Conservation (phyloP, 495 filamentous ascomycete species). For the Xylaria venustula region DNA sequence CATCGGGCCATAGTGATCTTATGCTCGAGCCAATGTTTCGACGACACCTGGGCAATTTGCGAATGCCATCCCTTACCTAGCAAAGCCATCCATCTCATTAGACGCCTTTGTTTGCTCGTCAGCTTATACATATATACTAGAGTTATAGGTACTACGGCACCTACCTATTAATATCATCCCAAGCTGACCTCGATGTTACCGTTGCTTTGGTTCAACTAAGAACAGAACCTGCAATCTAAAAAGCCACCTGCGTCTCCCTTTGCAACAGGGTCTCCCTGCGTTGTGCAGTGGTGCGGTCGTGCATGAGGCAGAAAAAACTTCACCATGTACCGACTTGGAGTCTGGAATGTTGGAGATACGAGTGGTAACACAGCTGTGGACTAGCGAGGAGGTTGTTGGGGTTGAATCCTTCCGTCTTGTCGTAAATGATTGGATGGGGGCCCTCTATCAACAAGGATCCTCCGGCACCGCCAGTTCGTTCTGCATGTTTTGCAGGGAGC, state of each 20-base stretch:
- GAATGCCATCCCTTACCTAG: too few species aligned
- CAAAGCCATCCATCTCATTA: too few species aligned
- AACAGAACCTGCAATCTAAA: neutral
- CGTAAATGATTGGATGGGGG: neutral
- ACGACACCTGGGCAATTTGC: too few species aligned
- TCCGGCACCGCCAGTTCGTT: constrained; percentile 1
- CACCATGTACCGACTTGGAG: neutral
- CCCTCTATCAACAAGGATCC: constrained; percentile 2
- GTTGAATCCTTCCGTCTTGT: neutral
- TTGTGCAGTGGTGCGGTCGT: neutral
- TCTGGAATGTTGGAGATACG: neutral
- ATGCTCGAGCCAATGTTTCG: too few species aligned
- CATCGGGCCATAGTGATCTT: too few species aligned
- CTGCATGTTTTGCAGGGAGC: constrained; percentile 5
- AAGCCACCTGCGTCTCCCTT: too few species aligned
- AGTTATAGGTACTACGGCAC: neutral
- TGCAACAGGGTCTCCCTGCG: neutral
- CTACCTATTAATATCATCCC: neutral
- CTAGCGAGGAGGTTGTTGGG: neutral
- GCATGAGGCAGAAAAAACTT: neutral
- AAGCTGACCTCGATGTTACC: neutral
- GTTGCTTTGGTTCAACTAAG: neutral
- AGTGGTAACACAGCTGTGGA: neutral
- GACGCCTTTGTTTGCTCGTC: too few species aligned
- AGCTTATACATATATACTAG: too few species aligned